Base-by-base conservation (phyloP, 495 filamentous ascomycete genomes). In the Hyaloscypha finlandica region DNA sequence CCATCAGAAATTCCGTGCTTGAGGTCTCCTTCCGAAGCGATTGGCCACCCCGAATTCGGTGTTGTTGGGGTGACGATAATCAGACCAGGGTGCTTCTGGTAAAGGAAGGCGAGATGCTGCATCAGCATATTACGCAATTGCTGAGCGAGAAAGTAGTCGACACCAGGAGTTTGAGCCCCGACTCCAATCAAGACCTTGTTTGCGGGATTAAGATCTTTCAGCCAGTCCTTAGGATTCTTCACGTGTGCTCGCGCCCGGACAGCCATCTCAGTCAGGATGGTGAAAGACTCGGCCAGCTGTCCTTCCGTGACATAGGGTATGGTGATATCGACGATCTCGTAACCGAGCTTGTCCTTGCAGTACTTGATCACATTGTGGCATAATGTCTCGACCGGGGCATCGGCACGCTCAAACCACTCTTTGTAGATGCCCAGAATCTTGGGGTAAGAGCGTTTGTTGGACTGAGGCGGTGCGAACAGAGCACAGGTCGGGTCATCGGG, bases 31-130 rank as follows among this genome's bases (percentile, higher is more conserved):
- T 71, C 71, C 0, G 81, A 70, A 1, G 84, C 81, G 68, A 83
- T 83, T 14, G 68, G 66, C 87, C 91, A 96, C 2, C 94, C 93
- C 0, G 88, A 85, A 62, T 88, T 84, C 3, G 94, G 92, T 6
- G 83, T 86, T 19, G 92, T 93, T 0, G 94, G 93, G 6, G 90
- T 89, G 39, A 97, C 77, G 59, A 98, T 88, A 31, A 97, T 75
- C 64, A 97, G 71, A 16, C 90, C 92, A 2, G 93, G 92, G 70
- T 97, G 77, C 29, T 80, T 77, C 65, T 85, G 76, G 77, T 87
- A 98, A 4, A 98, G 79, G 63, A 82, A 79, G 0, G 90, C 85
- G 2, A 97, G 81, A 76, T 98, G 94, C 39, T 83, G 78, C 94
- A 98, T 98, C 56, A 96, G 75, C 45, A 94, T 77, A 11, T 85